Base-by-base conservation (phyloP, 2,329 filamentous ascomycete genomes). In the Emericellopsis cladophorae region DNA sequence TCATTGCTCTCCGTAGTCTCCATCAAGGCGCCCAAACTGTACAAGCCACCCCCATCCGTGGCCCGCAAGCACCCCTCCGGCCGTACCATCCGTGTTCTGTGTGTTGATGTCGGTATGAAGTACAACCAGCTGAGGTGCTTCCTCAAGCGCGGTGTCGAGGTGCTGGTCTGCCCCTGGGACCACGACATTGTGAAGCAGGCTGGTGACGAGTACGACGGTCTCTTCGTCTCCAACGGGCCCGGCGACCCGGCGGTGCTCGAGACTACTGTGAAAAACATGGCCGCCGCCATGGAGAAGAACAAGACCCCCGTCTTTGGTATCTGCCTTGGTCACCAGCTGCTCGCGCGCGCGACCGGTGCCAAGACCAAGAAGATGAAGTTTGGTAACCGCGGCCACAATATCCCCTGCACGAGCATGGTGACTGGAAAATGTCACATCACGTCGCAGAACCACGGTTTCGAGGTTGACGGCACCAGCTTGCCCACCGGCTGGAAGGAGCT, bases 341-440 rank as follows among this genome's bases (percentile, higher is more conserved):
- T 96, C 40, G 88, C 90, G 41, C 77, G 88, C 51, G 88, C 90
- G 43, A 79, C 88, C 26, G 90, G 90, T 42, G 90, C 89, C 37
- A 72, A 72, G 37, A 96, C 92, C 1, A 64, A 74, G 54, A 98
- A 98, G 73, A 94, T 98, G 87, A 96, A 96, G 74, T 98, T 95
- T 55, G 92, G 92, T 67, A 98, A 98, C 68, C 86, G 92, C 55
- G 92, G 90, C 35, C 87, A 94, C 71, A 98, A 98, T 67, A 96
- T 98, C 55, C 92, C 92, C 36, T 95, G 89, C 71, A 96, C 90
- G 10, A 95, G 84, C 66, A 76, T 95, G 74, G 71, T 96, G 49
- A 94, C 90, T 36, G 92, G 92, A 52, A 88, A 88, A 66, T 98
- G 92, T 62, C 90, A 98, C 66, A 98, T 98, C 58, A 98, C 92